Base-by-base conservation (phyloP, 495 filamentous ascomycete genomes). In the Baudoinia panamericana region DNA sequence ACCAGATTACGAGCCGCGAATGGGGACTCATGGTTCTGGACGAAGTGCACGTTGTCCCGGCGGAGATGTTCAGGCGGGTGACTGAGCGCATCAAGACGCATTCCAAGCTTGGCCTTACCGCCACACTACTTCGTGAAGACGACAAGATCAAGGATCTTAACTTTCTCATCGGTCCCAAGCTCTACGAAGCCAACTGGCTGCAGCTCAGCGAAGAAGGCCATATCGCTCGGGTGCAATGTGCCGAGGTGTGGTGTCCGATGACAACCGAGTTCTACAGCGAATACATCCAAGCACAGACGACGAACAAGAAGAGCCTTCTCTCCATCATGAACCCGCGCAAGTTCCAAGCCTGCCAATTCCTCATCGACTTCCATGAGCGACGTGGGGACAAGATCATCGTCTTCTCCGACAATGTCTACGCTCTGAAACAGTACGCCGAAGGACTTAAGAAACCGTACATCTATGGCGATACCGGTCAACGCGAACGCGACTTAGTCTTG, bases 121-220 rank as follows among this genome's bases (percentile, higher is more conserved):
- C 90, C 8, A 99, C 92, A 0, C 61, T 99, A 12, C 76, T 99
- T 8, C 71, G 92, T 65, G 90, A 97, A 57, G 90, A 97, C 56
- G 87, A 97, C 69, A 95, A 95, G 63, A 96, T 97, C 52, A 81
- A 80, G 16, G 87, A 96, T 69, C 65, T 97, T 35, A 97, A 97
- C 59, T 96, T 95, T 58, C 67, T 97, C 53, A 96, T 97, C 58
- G 90, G 90, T 0, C 90, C 90, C 4, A 97, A 97, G 55, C 70
- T 97, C 1, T 97, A 93, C 60, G 90, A 97, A 57, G 90, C 90
- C 19, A 97, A 97, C 58, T 97, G 90, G 90, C 94, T 96, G 82
- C 88, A 97, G 59, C 73, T 97, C 29, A 86, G 87, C 0, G 82
- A 95, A 43, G 83, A 94, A 59, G 90, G 90, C 11, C 90, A 96